Evolutionary conservation across 2,329 filamentous ascomycete genomes (phyloP), one percentile per base, ranked within the genome.

Genomic region (Nakataea oryzae): DNA sequence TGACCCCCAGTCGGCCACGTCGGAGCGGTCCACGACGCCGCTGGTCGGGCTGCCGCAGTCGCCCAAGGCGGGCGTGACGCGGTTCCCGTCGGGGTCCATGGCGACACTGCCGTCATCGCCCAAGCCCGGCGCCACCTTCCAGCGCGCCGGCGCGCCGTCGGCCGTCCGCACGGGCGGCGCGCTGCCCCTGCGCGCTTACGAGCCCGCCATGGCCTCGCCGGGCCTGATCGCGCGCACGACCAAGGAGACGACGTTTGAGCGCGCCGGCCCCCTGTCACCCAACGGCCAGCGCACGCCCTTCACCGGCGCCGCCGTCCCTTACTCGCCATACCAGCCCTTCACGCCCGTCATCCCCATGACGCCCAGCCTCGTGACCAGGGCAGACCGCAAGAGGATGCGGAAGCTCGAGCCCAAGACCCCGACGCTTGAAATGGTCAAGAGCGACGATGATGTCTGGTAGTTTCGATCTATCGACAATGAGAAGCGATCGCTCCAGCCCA

Each of bases 291-390:
- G 81, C 57, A 88, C 85, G 3, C 89, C 88, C 0, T 83, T 78
- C 71, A 85, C 81, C 1, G 84, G 82, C 5, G 79, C 78, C 27
- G 80, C 84, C 1, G 82, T 86, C 27, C 89, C 89, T 1, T 93
- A 93, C 73, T 86, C 84, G 62, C 88, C 90, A 0, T 93, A 93
- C 67, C 90, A 93, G 77, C 90, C 90, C 0, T 90, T 87, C 70
- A 89, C 87, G 29, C 88, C 89, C 1, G 79, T 90, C 58, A 81
- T 91, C 60, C 90, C 90, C 1, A 84, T 93, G 59, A 92, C 90
- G 32, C 89, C 90, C n/a, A 85, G 84, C 26, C 75, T 93, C 58
- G 85, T 90, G 21, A 90, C 86, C 28, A 85, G 81, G 72, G 82
- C 84, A 65, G 89, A 93, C 70, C 76, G 88, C 30, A 91, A 87